These are phyloP conservation scores for Pythium vanterpoolii DNA, from an alignment of 352 stramenopile species.

Conservation along the genomic window DNA sequence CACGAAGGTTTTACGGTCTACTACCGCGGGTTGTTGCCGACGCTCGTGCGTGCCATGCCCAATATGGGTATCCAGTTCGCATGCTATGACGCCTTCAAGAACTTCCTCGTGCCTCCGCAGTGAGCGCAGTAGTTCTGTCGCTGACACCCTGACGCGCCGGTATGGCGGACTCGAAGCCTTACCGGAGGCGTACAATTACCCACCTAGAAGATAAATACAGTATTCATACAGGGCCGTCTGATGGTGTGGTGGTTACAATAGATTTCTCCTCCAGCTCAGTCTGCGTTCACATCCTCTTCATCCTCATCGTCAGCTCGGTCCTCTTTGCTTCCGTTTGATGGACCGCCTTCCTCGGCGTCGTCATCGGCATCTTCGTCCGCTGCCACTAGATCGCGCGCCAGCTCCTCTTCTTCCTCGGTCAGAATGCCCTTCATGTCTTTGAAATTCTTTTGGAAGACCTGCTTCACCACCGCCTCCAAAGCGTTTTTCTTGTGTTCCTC, in stretches of 20 bases:
- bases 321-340: slow-evolving; percentile 2
- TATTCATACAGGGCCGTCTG: too few species aligned
- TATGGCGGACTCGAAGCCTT: too few species aligned
- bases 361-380: slow-evolving; percentile 23
- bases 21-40: slow-evolving; percentile 75
- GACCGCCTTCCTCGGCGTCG: not conserved
- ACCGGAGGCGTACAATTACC: slow-evolving; percentile 5
- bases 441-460: slow-evolving; percentile 66
- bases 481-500: slow-evolving; percentile 67
- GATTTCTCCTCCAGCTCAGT: not conserved
- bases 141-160: too few species aligned
- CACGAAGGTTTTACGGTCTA: slow-evolving; percentile 66
- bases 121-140: too few species aligned
- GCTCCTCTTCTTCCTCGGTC: slow-evolving; percentile 64
- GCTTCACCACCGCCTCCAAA: slow-evolving; percentile 65
- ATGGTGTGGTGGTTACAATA: not conserved
- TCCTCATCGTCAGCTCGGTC: slow-evolving; percentile 5
- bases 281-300: slow-evolving; percentile 1
- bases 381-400: slow-evolving; percentile 48
- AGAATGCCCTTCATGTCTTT: slow-evolving; percentile 57
- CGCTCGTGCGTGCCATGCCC: slow-evolving; percentile 78
- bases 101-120: slow-evolving; percentile 16
- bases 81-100: slow-evolving; percentile 79
- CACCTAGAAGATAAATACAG: slow-evolving; percentile 14
- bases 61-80: slow-evolving; percentile 89